A percentile compares a stretch with the other conserved stretches of the same genome.
Conservation (phyloP, 208 protist genomes). For the Crithidia acanthocephali region DNA sequence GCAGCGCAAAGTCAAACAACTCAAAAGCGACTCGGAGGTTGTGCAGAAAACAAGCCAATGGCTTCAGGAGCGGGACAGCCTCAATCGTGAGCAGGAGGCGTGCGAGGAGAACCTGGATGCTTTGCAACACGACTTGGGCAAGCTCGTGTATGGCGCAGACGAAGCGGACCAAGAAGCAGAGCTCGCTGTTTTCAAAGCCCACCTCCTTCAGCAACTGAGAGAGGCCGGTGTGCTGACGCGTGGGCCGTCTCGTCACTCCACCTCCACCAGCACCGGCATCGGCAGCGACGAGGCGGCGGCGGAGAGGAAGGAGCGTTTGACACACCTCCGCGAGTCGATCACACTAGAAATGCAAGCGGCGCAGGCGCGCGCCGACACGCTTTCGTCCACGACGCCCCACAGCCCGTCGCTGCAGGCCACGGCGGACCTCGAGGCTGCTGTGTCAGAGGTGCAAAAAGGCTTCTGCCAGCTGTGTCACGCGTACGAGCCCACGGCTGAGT, state of each 20-base stretch:
- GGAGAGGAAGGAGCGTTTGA: not conserved
- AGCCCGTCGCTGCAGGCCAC: not conserved
- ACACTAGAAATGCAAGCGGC: slow-evolving; percentile 11
- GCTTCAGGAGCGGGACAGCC: slow-evolving; percentile 37
- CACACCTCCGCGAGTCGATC: slow-evolving; percentile 24
- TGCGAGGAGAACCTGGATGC: slow-evolving; percentile 21
- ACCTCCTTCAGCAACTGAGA: slow-evolving; percentile 17
- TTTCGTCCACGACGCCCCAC: not conserved
- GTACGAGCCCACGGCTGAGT: slow-evolving; percentile 7
- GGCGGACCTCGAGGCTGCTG: slow-evolving; percentile 9
- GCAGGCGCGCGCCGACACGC: not conserved
- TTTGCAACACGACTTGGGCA: not conserved
- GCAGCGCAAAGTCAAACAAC: slow-evolving; percentile 38
- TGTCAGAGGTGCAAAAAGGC: not conserved
- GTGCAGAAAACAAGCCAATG: slow-evolving; percentile 28
- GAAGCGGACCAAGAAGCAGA: not conserved
- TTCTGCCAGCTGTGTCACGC: slow-evolving; percentile 12
- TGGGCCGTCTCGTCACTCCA: not conserved
- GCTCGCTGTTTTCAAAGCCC: slow-evolving; percentile 17
- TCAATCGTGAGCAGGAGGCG: slow-evolving; percentile 32
- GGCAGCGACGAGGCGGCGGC: not conserved
- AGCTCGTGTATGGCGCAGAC: not conserved
- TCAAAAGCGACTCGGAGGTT: slow-evolving; percentile 38
- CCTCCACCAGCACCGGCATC: no score
- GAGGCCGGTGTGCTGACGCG: slow-evolving; percentile 13